Evolutionary conservation across 1,284 basidiomycete genomes (phyloP).

Genomic region (Ganoderma lucidum): DNA sequence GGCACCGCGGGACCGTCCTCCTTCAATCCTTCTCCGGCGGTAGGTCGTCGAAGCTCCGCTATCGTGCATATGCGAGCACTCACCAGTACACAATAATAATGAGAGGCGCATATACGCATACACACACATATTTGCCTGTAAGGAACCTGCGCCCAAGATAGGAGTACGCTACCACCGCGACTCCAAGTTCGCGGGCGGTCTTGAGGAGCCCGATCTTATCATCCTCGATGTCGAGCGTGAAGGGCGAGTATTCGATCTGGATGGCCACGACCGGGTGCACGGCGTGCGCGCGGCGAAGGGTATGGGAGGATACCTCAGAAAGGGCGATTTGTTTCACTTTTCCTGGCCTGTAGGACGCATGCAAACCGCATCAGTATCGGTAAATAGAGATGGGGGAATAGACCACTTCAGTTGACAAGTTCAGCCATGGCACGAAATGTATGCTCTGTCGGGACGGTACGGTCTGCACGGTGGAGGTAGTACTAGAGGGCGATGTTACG

Average conservation of each 20-base stretch:
- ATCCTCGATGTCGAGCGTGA: slow-evolving; percentile 47
- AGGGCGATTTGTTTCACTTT: slow-evolving; percentile 52
- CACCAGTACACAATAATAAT: neutral
- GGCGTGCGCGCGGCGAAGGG: slow-evolving; percentile 52
- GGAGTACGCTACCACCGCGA: slow-evolving; percentile 50
- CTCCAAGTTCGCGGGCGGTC: slow-evolving; percentile 42
- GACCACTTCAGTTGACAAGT: slow-evolving; percentile 39
- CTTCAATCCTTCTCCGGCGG: slow-evolving; percentile 56
- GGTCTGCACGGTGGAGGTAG: neutral
- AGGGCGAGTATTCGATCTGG: slow-evolving; percentile 56
- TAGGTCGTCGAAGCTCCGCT: slow-evolving; percentile 60
- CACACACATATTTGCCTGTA: slow-evolving; percentile 52
- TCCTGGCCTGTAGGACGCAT: slow-evolving; percentile 39
- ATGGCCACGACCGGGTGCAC: slow-evolving; percentile 50
- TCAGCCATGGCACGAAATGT: neutral
- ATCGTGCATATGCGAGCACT: neutral
- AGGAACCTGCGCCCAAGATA: slow-evolving; percentile 57
- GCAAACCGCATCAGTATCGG: too few relatives aligned
- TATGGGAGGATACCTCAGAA: slow-evolving; percentile 51
- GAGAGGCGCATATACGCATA: slow-evolving; percentile 35
- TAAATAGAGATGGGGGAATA: neutral
- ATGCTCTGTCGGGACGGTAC: neutral
- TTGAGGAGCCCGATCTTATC: slow-evolving; percentile 39
- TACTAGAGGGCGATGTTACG: neutral
- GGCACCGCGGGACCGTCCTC: slow-evolving; percentile 40